Conservation (phyloP, 495 filamentous ascomycete species). For the Talaromyces thailandensis region DNA sequence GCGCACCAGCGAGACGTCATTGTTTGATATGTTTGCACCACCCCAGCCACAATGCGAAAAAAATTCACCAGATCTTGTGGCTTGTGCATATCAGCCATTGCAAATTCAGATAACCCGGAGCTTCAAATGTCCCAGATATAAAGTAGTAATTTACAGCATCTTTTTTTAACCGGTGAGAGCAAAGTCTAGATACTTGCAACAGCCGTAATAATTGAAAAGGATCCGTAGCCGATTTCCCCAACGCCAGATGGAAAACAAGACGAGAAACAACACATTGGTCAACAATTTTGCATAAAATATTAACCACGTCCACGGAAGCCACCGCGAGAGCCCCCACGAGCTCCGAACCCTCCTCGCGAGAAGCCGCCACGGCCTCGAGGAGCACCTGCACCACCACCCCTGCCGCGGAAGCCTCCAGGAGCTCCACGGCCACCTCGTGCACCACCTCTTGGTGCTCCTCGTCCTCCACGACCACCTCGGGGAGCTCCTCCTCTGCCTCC, state of each 20-base stretch:
- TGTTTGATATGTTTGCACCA: slow-evolving; percentile 5
- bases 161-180: background rate
- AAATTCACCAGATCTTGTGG: background rate
- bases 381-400: slow-evolving; percentile 18
- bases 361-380: slow-evolving; percentile 31
- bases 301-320: slow-evolving; percentile 30
- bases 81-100: background rate
- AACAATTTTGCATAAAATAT: slow-evolving; percentile 11
- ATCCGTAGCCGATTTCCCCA: slow-evolving; percentile 31
- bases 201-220: slow-evolving; percentile 3
- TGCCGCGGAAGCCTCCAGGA: slow-evolving; percentile 38
- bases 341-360: slow-evolving; percentile 16
- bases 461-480: slow-evolving; percentile 28
- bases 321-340: slow-evolving; percentile 19
- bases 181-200: slow-evolving; percentile 3
- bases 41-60: slow-evolving; percentile 7
- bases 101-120: background rate
- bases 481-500: slow-evolving; percentile 42
- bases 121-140: background rate
- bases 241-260: slow-evolving; percentile 39
- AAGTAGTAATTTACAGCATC: slow-evolving; percentile 3
- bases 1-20: slow-evolving; percentile 5
- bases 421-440: slow-evolving; percentile 25
- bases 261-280: slow-evolving; percentile 5
- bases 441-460: slow-evolving; percentile 31